Percentiles rank a stretch among this genome's conserved stretches.
phyloP scores from a whole-genome alignment of 352 stramenopile genomes.

The Phytophthora ohioensis region DNA sequence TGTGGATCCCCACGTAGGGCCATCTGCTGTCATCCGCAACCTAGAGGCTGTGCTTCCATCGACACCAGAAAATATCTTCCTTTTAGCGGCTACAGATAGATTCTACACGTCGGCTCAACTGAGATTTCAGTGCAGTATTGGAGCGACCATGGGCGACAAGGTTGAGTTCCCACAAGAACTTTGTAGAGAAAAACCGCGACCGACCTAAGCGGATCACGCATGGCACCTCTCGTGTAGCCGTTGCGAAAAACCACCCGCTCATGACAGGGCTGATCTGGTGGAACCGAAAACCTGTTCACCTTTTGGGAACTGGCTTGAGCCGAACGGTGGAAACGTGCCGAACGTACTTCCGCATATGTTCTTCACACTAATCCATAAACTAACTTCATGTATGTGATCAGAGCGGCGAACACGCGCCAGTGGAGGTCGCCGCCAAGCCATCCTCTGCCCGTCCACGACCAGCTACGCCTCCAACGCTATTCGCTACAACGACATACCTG shows the following conservation, averaged over 20 bases:
- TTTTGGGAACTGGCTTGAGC: background rate
- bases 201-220: background rate
- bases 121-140: slow-evolving; percentile 5
- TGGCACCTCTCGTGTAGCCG: background rate
- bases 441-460: slow-evolving; percentile 11
- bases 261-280: slow-evolving; percentile 12
- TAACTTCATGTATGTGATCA: background rate
- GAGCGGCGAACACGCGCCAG: background rate
- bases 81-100: slow-evolving; percentile 1
- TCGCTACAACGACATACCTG: slow-evolving; percentile 21
- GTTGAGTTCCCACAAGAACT: slow-evolving; percentile 1
- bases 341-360: background rate
- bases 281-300: background rate
- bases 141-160: background rate
- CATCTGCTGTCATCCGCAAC: slow-evolving; percentile 4
- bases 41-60: slow-evolving; percentile 2
- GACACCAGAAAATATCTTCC: background rate
- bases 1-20: slow-evolving; percentile 1
- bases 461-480: slow-evolving; percentile 27
- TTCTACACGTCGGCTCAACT: slow-evolving; percentile 19
- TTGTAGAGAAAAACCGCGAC: slow-evolving; percentile 9
- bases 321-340: background rate
- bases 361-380: background rate
- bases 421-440: too few species aligned
- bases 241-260: background rate